Conservation (phyloP, 768 basidiomycete species). For the Mycena leptocephala region DNA sequence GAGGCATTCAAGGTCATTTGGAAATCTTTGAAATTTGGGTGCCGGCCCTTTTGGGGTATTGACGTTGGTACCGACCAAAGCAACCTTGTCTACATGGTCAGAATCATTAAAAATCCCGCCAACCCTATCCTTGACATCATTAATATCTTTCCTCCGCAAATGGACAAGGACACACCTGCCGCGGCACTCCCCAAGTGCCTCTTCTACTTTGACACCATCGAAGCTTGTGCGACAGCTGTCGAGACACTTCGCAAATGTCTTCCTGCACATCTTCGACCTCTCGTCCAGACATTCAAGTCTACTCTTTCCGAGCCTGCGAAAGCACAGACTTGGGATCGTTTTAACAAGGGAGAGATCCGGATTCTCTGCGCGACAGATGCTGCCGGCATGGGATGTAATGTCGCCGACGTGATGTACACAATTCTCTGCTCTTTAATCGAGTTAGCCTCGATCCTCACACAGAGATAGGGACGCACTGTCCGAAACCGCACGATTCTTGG, state of each 20-base stretch:
- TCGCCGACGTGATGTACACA: conserved; percentile 33
- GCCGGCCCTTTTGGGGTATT: conserved; percentile 39
- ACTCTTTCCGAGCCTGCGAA: conserved; percentile 37
- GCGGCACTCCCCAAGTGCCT: conserved; percentile 33
- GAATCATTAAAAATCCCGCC: conserved; percentile 4
- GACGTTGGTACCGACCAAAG: conserved; percentile 35
- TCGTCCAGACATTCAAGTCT: conserved; percentile 39
- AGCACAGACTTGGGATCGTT: conserved; percentile 34
- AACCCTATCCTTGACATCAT: conserved; percentile 37
- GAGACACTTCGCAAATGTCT: conserved; percentile 35
- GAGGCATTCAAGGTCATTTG: conserved; percentile 12
- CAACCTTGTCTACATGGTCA: conserved; percentile 33
- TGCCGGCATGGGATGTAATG: conserved; percentile 41
- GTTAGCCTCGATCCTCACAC: background rate
- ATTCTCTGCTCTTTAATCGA: background rate
- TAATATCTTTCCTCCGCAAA: conserved; percentile 30
- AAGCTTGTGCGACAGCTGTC: conserved; percentile 27
- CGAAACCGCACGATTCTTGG: background rate
- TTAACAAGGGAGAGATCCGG: conserved; percentile 30
- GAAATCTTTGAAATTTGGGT: conserved; percentile 32
- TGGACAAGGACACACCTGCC: conserved; percentile 23
- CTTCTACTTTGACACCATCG: conserved; percentile 40
- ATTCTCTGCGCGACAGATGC: conserved; percentile 42
- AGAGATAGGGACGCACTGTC: conserved; percentile 8
- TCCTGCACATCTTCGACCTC: conserved; percentile 38